Base-by-base conservation (phyloP, 805 yeast genomes). In the Teunomyces lycoperdinae region DNA sequence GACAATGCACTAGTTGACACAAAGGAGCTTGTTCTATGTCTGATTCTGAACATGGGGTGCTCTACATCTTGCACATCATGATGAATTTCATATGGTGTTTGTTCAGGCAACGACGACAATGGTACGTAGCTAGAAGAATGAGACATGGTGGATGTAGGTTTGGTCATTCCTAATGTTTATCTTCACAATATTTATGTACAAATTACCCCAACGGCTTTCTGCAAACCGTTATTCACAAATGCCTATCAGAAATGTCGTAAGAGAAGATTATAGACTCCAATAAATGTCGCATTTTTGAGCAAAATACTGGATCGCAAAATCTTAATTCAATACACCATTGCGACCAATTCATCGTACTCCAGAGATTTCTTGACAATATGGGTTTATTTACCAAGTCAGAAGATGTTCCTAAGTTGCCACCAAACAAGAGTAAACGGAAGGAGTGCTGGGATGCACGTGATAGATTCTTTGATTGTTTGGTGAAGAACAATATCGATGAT, bases 391-490 rank as follows among this genome's bases (percentile, higher is more conserved):
- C 73, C 28, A 66, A 61, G 42, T 60, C 44, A 16, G 67, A 64
- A 27, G 61, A 62, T 2, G 62, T 63, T 38, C 69, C 68, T 31
- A 62, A 63, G 45, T 56, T 56, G 2, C 76, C 83, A 4, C 86
- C 86, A 31, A 80, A 81, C 61, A 81, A 91, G 58, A 68, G 80
- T 26, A 80, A 83, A 55, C 79, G 98, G 54, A 77, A 81, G 60
- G 71, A 74, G 50, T 92, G 99, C 71, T 94, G 98, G 98, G 92
- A 84, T 44, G 75, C 92, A 6, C 79, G 99, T 50, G 99, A 92
- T 60, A 57, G 58, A 35, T 90, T 79, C 62, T 89, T 89, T 58
- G 76, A 68, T 7, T 92, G 99, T 64, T 73, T 92, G 43, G 88
- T 86, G 55, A 73, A 68, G 42, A 77, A 85, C 58, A 69, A 78